Conservation (phyloP, 2,329 filamentous ascomycete species). For the Apiospora kogelbergensis region DNA sequence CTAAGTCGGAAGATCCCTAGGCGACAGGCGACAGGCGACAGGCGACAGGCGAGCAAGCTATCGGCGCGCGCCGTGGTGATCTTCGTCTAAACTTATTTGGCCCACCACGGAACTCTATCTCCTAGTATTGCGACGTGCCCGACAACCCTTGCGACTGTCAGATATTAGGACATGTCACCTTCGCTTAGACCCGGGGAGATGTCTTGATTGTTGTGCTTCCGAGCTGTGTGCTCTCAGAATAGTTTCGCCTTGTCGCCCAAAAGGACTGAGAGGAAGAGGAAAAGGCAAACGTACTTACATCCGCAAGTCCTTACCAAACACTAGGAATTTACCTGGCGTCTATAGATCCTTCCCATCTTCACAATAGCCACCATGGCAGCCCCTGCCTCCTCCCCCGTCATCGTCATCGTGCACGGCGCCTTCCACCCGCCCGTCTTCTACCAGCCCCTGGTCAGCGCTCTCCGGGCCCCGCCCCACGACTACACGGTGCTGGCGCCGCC, state of each 20-base stretch:
- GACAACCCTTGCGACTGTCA: background rate
- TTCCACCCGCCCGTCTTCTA: constrained; percentile 23
- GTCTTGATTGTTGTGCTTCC: background rate
- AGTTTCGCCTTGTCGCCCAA: background rate
- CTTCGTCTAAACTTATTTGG: background rate
- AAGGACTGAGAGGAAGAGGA: no score
- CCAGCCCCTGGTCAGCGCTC: constrained; percentile 20
- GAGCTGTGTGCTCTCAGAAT: background rate
- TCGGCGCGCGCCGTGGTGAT: background rate
- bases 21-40: background rate
- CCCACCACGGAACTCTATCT: background rate
- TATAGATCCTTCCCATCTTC: no score
- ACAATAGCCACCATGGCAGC: background rate
- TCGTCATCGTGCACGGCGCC: constrained; percentile 22
- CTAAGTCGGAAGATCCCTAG: background rate
- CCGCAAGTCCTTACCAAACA: no score
- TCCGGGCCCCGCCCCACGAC: constrained; percentile 17
- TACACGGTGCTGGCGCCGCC: constrained; percentile 19
- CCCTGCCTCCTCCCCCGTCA: constrained; percentile 14
- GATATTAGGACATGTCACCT: no score
- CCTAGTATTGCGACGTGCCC: background rate
- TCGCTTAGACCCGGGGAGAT: background rate
- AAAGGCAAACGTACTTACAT: background rate
- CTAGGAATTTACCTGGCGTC: no score
- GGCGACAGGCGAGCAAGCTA: background rate